Conservation (phyloP, 1,284 basidiomycete genomes). For the Moniliella sp. region DNA sequence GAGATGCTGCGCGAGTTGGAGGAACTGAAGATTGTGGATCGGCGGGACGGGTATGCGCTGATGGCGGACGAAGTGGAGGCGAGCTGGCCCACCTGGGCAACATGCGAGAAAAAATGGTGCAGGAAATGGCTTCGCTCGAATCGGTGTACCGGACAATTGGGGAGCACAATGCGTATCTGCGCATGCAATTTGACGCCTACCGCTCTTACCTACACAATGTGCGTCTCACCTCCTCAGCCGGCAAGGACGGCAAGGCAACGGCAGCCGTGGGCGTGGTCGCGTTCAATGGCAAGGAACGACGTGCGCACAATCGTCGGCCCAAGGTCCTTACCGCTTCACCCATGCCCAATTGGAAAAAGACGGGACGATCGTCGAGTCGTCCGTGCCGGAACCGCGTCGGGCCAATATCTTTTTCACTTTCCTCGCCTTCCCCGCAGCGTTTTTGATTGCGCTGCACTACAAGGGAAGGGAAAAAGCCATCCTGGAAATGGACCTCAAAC, state of each 20-base stretch:
- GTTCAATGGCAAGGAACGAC: constrained; percentile 91
- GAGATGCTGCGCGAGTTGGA: constrained; percentile 92
- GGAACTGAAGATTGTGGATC: constrained; percentile 65
- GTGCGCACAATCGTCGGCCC: constrained; percentile 54
- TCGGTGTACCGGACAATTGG: constrained; percentile 95
- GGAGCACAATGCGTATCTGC: constrained; percentile 92
- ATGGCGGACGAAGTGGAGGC: constrained; percentile 87
- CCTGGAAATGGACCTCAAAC: constrained; percentile 97
- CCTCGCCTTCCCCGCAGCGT: constrained; percentile 88
- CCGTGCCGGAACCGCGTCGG: constrained; percentile 61
- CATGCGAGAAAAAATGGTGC: constrained; percentile 74
- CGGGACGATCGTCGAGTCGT: constrained; percentile 94
- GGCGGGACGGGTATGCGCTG: constrained; percentile 60
- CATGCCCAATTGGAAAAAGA: constrained; percentile 96
- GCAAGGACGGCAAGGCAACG: constrained; percentile 39
- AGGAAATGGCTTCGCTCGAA: constrained; percentile 77
- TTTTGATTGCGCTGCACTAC: constrained; percentile 94
- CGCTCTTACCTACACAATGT: constrained; percentile 98
- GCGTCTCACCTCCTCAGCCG: constrained; percentile 46
- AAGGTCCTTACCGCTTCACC: constrained; percentile 88
- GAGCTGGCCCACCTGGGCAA: constrained; percentile 91
- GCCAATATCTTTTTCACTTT: constrained; percentile 98
- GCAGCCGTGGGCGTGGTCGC: constrained; percentile 76
- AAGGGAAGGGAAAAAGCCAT: constrained; percentile 98
- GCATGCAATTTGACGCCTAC: constrained; percentile 91